Evolutionary conservation across 2,329 filamentous ascomycete species (phyloP).

Genomic region (Phaeosphaeriaceae sp.): DNA sequence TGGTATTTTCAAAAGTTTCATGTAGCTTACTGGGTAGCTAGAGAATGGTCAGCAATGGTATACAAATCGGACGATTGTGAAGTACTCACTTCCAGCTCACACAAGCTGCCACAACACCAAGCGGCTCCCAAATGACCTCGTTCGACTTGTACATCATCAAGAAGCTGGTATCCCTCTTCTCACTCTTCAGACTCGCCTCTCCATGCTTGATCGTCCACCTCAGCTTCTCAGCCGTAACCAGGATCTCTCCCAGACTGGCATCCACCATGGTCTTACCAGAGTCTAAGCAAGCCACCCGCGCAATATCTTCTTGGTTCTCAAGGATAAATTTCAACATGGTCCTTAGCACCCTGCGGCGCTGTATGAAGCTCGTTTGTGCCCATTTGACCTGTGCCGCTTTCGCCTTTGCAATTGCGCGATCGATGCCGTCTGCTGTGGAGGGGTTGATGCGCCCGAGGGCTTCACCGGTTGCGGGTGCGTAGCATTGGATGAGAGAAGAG

Average conservation of each 20-base stretch:
- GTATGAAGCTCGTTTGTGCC: constrained; percentile 76
- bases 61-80: background rate
- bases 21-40: constrained; percentile 53
- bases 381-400: constrained; percentile 77
- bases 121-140: constrained; percentile 85
- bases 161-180: constrained; percentile 81
- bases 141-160: constrained; percentile 97
- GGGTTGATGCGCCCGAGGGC: constrained; percentile 82
- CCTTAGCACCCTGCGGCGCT: constrained; percentile 79
- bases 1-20: background rate
- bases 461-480: constrained; percentile 87
- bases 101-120: constrained; percentile 89
- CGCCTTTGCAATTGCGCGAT: constrained; percentile 77
- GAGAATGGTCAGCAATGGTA: constrained; percentile 11
- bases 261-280: constrained; percentile 97
- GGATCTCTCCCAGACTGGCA: constrained; percentile 89
- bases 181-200: constrained; percentile 76
- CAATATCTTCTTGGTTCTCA: constrained; percentile 88
- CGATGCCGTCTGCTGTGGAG: constrained; percentile 76
- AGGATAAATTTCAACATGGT: constrained; percentile 84
- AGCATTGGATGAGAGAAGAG: constrained; percentile 77
- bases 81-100: constrained; percentile 90
- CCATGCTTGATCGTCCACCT: constrained; percentile 94
- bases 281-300: constrained; percentile 84
- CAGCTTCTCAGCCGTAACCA: constrained; percentile 92